Conservation (phyloP, 805 yeast species). For the Ogataea polymorpha region DNA sequence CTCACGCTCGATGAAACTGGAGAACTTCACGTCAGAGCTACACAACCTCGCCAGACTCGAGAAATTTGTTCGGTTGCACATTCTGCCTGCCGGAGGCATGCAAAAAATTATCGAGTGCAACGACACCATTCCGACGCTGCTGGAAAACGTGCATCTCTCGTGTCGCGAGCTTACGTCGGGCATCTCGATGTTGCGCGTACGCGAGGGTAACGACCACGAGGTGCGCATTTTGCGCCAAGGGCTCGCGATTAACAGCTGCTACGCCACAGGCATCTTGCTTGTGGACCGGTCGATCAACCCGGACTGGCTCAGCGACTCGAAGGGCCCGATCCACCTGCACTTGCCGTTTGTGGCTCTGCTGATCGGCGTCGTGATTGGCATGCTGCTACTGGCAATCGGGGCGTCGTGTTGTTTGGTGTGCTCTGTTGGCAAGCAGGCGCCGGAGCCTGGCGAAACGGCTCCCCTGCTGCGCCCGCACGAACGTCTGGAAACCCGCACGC, state of each 20-base stretch:
- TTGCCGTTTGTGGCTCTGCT: constrained; percentile 68
- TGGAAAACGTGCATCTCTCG: constrained; percentile 42
- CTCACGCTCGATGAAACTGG: constrained; percentile 48
- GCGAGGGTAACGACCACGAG: constrained; percentile 52
- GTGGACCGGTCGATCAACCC: constrained; percentile 68
- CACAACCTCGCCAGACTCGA: constrained; percentile 37
- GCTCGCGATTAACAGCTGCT: constrained; percentile 39
- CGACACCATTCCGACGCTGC: constrained; percentile 39
- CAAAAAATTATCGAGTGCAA: constrained; percentile 47
- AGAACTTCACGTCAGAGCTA: constrained; percentile 45
- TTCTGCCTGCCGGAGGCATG: constrained; percentile 58
- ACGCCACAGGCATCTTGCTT: constrained; percentile 51
- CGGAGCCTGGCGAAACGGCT: constrained; percentile 4
- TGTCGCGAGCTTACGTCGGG: constrained; percentile 41
- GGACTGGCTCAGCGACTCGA: constrained; percentile 50
- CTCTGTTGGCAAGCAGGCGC: constrained; percentile 27
- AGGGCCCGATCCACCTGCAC: constrained; percentile 50
- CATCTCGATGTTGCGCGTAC: constrained; percentile 37
- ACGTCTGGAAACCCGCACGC: background rate
- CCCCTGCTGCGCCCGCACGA: constrained; percentile 13
- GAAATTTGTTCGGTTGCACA: constrained; percentile 62
- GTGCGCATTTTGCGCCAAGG: constrained; percentile 62
- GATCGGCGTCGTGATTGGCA: constrained; percentile 63
- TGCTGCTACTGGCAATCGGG: constrained; percentile 37
- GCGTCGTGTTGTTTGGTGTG: constrained; percentile 37